Evolutionary conservation across 2,329 filamentous ascomycete species (phyloP), one percentile per base, ranked within the genome.

Genomic region (Colletotrichum acutatum): DNA sequence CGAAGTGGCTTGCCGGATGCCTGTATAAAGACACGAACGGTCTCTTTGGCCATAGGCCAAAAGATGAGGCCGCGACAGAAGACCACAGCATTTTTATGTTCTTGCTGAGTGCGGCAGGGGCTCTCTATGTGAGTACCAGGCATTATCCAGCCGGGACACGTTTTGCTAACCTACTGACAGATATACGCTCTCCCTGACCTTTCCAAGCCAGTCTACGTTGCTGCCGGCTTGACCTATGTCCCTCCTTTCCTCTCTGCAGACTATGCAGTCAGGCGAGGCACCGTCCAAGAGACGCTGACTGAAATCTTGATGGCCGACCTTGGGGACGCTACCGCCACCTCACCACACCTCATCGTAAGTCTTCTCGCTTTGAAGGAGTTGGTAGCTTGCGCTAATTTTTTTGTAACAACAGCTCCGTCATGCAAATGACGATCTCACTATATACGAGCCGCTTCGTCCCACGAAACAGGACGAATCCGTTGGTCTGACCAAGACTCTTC

Each of bases 221-320:
- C 94, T 3, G 93, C 96, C 74, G 93, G 93, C 3, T 84, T 98
- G 11, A 90, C 92, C 37, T 95, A 94, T 75, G 88, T 97, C 2
- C 95, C 95, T 0, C 91, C 94, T 0, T 87, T 94, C 11, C 84
- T 98, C 30, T 94, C 93, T 1, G 84, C 90, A 6, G 94, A 96
- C 46, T 93, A 92, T 77, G 85, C 90, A 1, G 89, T 90, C 4
- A 90, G 93, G 76, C 90, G 94, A 78, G 91, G 92, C 59, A 91
- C 91, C 26, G 89, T 90, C 8, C 93, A 92, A 77, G 95, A 97
- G 77, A 88, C 86, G 0, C 82, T 99, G 8, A 90, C 91, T 0
- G 96, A 99, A 81, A 89, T 98, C 5, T 79, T 98, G 8, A 90
- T 98, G 6, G 92, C 95, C 42, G 93, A 98, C 76, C 88, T 99